Evolutionary conservation across 768 basidiomycete species (phyloP).

Genomic region (Lentinus tigrinus): DNA sequence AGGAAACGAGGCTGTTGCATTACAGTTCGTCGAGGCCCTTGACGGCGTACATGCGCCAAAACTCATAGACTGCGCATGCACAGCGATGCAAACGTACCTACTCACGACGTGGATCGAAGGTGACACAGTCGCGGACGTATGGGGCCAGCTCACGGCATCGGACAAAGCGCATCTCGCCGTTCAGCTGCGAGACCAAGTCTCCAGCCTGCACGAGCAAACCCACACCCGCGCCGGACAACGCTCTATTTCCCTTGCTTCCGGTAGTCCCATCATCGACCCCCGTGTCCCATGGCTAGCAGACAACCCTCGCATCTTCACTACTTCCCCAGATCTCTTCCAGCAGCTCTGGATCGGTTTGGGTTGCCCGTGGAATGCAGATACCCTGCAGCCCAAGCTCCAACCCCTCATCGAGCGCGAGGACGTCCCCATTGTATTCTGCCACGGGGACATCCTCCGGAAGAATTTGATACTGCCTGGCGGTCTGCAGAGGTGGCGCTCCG

Average conservation of each 20-base stretch:
- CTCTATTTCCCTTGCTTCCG: not conserved
- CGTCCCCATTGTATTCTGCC: not conserved
- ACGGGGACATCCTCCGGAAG: not conserved
- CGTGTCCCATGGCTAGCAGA: not conserved
- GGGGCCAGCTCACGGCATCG: too few relatives aligned
- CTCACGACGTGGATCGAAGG: too few relatives aligned
- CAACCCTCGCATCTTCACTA: not conserved
- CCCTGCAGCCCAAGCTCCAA: not conserved
- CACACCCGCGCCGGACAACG: too few relatives aligned
- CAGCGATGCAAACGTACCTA: too few relatives aligned
- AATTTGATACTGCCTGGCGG: not conserved
- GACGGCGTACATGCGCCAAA: too few relatives aligned
- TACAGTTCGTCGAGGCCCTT: too few relatives aligned
- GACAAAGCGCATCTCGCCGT: too few relatives aligned
- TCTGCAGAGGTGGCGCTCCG: not conserved
- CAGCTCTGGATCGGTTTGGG: not conserved
- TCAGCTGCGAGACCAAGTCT: too few relatives aligned
- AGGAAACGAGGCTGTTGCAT: too few relatives aligned
- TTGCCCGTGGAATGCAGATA: not conserved
- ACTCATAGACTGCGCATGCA: too few relatives aligned
- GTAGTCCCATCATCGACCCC: not conserved
- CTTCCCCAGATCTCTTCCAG: not conserved
- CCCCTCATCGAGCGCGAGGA: not conserved
- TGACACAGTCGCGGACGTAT: too few relatives aligned
- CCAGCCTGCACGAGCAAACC: too few relatives aligned